Base-by-base conservation (phyloP, 2,329 filamentous ascomycete genomes). In the Penicillium sp. region DNA sequence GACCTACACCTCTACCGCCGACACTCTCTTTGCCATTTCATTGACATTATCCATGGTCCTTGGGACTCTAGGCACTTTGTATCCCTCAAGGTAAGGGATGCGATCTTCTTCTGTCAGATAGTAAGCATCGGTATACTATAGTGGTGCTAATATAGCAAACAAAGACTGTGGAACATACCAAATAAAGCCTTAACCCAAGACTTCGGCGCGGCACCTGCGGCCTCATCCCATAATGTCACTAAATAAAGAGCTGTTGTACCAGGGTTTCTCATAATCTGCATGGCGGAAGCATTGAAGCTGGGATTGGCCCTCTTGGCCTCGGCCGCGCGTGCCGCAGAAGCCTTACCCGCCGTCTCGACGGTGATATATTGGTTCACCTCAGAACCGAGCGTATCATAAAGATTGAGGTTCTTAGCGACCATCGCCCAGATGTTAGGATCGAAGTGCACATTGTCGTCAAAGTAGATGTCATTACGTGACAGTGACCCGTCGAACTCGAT, bases 391-490 rank as follows among this genome's bases (percentile, higher is more conserved):
- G 50, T 54, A 4, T 47, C 7, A 23, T 54, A 38, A 9, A 54
- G 50, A 12, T 12, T 12, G n/a, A 54, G 51, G 10, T 38, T 35
- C 23, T 54, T 21, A 7, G 51, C 51, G 3, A 47, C 25, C 2
- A 12, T 21, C 7, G 33, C 45, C 42, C 43, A 54, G 15, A 54
- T 23, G 12, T 19, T 23, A 10, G 15, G 15, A 15, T 54, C 51
- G n/a, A 54, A 54, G 33, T 54, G 51, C 17, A 54, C 31, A 29
- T 54, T 29, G 42, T 54, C 51, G 6, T 35, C 43, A 27, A 54
- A 54, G 42, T 47, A 54, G 42, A 54, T 54, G 19, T 54, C 43
- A 19, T 54, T 54, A 2, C 51, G 43, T 0, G 51, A 47, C 2
- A 54, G 19, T 4, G 51, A 54, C 12, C 51, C 51, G 15, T 54